Percentiles rank a stretch among this genome's conserved stretches.
phyloP scores from a whole-genome alignment of 805 yeast species.

The Wickerhamiella alocasiicola region DNA sequence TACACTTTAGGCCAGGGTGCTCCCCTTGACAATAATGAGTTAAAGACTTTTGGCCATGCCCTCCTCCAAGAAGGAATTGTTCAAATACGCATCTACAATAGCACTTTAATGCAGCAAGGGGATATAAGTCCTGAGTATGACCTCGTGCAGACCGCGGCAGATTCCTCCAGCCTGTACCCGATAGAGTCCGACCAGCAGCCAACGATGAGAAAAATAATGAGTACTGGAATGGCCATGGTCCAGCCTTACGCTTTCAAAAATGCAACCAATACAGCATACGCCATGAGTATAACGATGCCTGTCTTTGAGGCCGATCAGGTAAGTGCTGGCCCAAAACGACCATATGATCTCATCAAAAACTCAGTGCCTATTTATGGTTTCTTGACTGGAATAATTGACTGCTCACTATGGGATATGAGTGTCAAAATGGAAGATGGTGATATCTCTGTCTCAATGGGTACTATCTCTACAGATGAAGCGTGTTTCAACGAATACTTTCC shows the following conservation, averaged over 20 bases:
- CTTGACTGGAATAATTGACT: background rate
- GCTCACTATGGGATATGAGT: background rate
- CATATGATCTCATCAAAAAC: background rate
- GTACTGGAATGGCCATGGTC: background rate
- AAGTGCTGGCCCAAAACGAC: background rate
- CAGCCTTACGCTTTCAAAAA: background rate
- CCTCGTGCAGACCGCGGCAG: background rate
- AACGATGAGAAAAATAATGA: background rate
- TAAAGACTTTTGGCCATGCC: background rate
- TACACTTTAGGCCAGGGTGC: background rate
- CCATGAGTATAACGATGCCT: slow-evolving; percentile 1
- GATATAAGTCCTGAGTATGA: background rate
- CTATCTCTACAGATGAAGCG: too few species aligned
- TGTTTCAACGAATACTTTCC: too few species aligned
- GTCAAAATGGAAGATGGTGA: too few species aligned
- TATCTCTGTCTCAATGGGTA: too few species aligned
- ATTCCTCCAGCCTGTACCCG: background rate
- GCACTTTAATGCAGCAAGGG: background rate
- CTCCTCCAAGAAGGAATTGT: background rate
- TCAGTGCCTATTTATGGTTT: slow-evolving; percentile 2
- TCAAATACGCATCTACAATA: background rate
- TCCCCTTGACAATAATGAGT: background rate
- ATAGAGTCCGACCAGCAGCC: background rate
- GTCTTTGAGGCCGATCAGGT: background rate
- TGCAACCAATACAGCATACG: background rate